Base-by-base conservation (phyloP, 1,139 yeast genomes). In the Yamadazyma buinensis region DNA sequence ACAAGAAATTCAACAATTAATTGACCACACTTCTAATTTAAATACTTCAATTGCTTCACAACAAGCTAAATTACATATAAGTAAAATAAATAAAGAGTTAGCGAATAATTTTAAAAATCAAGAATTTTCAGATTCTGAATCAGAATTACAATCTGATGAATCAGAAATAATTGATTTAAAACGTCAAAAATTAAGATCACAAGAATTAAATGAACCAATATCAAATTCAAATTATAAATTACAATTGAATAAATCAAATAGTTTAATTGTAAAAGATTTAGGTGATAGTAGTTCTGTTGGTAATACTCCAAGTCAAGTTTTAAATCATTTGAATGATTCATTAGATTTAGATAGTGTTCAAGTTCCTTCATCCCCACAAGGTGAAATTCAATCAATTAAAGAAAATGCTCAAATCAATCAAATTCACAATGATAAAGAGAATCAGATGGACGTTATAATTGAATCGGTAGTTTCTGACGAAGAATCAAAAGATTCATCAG, bases 151-250 rank as follows among this genome's bases (percentile, higher is more conserved):
- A 9, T 4, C 14, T 15, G 32, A 23, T 15, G 29, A 24, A 15
- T 29, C 28, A 15, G 32, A 29, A 19, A 23, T 28, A 22, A 23
- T 23, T n/a, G 17, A 33, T 17, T 28, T 33, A 15, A 23, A 33
- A 15, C 11, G 35, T 4, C 28, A 33, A 25, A 20, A 23, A 20
- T 23, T 30, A 8, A 12, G 14, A 15, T n/a, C 7, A n/a, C 11
- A 23, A 12, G 13, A n/a, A n/a, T n/a, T n/a, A n/a, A 23, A 7
- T 23, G 7, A 7, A n/a, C 7, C n/a, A n/a, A n/a, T 5, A 4
- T n/a, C 11, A n/a, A n/a, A 13, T 7, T 7, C 15, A 11, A 17
- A 23, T 11, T 30, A 23, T 18, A 30, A 25, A 22, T 14, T 30
- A 18, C 9, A 13, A 10, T 27, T 27, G 7, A 30, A 30, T 20